Evolutionary conservation across 1,139 yeast species (phyloP), one percentile per base, ranked within the genome.

Genomic region (Schwanniomyces etchellsii): DNA sequence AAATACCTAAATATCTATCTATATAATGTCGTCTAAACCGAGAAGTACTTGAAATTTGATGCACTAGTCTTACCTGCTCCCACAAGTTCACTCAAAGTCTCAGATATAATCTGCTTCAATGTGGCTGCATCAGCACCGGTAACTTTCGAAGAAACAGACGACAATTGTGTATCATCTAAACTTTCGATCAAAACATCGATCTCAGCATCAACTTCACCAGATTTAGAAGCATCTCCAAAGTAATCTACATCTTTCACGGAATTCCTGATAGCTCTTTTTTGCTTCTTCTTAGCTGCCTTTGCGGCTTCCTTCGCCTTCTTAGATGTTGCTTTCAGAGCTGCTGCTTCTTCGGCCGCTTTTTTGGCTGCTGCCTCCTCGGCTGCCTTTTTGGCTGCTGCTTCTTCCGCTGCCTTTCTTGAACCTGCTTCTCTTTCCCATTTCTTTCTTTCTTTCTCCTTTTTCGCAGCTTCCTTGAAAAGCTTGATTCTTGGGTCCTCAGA

Each of bases 381-480:
- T 45, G 85, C 94, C 62, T 79, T 80, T 49, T 81, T 83, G 50
- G 77, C 77, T 47, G 73, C 71, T 30, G 88, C 93, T 53, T 81
- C 93, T 57, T 79, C 91, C 36, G 95, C 96, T 40, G 91, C 97
- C 57, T 88, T 82, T 72, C 97, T 84, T 27, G 95, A 78, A 46
- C 96, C 97, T 34, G 97, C 95, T 60, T 89, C 98, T 60, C 81
- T 83, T 60, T 91, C 98, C 97, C 97, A 89, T 65, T 89, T 91
- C 74, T 74, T 79, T 62, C 79, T 80, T 55, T 85, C 98, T 73
- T 89, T 91, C 59, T 85, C 97, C 62, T 81, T 81, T 77, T 85
- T 86, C 60, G 91, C 97, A 36, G 78, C 84, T 43, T 91, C 95
- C 71, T 89, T 91, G 78, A 88, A 89, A 54, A 74, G 55, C 67